Base-by-base conservation (phyloP, 306 rosid species). In the Quercus cerris region DNA sequence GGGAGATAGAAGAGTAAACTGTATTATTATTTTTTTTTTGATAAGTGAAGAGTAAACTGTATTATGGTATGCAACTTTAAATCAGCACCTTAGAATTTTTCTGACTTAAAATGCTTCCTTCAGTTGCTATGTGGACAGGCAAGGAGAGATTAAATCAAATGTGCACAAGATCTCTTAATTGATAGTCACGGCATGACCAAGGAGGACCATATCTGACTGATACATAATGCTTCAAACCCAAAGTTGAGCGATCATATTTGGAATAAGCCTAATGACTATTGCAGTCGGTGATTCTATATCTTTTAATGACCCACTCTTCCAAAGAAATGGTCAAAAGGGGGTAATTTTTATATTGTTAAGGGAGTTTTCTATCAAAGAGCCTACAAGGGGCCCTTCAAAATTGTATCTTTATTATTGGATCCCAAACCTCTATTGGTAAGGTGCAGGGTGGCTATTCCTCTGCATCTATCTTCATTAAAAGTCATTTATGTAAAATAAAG, bases 11-110 rank as follows among this genome's bases (percentile, higher is more conserved):
- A 4, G 56, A 12, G 49, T 23, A 23, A 23, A 23, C 23, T 23
- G 23, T 23, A 23, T 23, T 23, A 23, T 23, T 23, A 22, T 22
- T 23, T 23, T 23, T 23, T 23, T 23, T 23, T 23, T 23, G 23
- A 23, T 23, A 23, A 23, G 23, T 23, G 23, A 23, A 23, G 23
- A 23, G 23, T 69, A 67, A 56, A 54, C 51, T 17, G 18, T 23
- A 71, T 70, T 71, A 76, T 13, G 62, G 63, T 74, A n/a, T 70
- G n/a, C 30, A 41, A 72, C 58, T 80, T 64, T 28, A 8, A 56
- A 35, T 28, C n/a, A 4, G 70, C 41, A 19, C 70, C 23, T 2
- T 6, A 63, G 9, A 15, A 15, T 27, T 28, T 63, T 14, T 15
- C 41, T 63, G 44, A 63, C 8, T 30, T 19, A 18, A 64, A 64